A percentile compares a stretch with the other conserved stretches of the same genome.
Conservation (phyloP, 768 basidiomycete genomes). For the Epithele typhae region DNA sequence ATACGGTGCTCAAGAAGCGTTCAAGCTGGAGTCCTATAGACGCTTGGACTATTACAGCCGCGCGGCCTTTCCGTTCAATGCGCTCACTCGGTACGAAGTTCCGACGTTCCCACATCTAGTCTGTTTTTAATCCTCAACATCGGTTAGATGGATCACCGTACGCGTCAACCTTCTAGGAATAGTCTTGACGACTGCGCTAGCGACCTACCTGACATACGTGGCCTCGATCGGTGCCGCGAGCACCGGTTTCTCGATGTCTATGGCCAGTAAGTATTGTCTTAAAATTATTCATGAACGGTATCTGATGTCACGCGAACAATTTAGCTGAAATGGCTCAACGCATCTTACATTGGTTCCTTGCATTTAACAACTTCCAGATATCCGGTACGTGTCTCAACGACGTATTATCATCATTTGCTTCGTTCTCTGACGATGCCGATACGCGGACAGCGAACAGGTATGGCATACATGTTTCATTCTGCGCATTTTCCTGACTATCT, state of each 20-base stretch:
- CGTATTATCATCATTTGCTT: too few relatives aligned
- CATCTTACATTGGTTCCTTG: too few relatives aligned
- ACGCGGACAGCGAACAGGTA: slow-evolving; percentile 33
- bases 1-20: slow-evolving; percentile 46
- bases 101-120: slow-evolving; percentile 35
- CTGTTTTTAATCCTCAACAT: slow-evolving; percentile 36
- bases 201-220: slow-evolving; percentile 49
- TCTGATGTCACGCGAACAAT: too few relatives aligned
- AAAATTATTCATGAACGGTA: too few relatives aligned
- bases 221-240: slow-evolving; percentile 36
- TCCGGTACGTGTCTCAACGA: too few relatives aligned
- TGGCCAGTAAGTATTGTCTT: slow-evolving; percentile 44
- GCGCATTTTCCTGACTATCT: neutral
- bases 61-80: too few relatives aligned
- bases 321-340: too few relatives aligned
- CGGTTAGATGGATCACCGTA: slow-evolving; percentile 39
- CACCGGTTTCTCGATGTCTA: slow-evolving; percentile 35
- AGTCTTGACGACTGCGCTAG: slow-evolving; percentile 44
- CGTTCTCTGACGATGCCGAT: too few relatives aligned
- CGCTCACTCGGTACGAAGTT: too few relatives aligned
- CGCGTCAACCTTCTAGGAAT: slow-evolving; percentile 54
- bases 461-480: too few relatives aligned
- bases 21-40: slow-evolving; percentile 36
- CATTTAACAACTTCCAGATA: too few relatives aligned
- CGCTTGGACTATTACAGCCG: slow-evolving; percentile 47